Percentiles rank a stretch among this genome's conserved stretches.
phyloP scores from a whole-genome alignment of 352 stramenopile species.

The Phytophthora citricola region DNA sequence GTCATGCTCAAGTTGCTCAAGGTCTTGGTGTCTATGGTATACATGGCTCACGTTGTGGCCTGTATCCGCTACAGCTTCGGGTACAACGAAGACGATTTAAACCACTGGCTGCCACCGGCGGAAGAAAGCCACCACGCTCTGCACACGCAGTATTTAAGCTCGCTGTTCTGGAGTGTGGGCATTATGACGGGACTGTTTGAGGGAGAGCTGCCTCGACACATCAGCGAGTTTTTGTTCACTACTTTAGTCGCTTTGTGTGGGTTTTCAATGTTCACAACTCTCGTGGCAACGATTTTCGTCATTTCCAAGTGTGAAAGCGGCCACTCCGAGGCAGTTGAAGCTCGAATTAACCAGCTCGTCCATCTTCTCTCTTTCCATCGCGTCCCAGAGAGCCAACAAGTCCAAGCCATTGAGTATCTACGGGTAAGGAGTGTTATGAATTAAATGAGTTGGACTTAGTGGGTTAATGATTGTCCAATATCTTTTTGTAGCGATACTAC shows the following conservation, averaged over 20 bases:
- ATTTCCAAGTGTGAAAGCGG: constrained; percentile 83
- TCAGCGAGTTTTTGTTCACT: constrained; percentile 69
- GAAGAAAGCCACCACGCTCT: constrained; percentile 37
- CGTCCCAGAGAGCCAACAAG: constrained; percentile 62
- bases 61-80: constrained; percentile 70
- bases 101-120: constrained; percentile 58
- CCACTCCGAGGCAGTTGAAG: constrained; percentile 60
- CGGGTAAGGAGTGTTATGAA: constrained; percentile 19
- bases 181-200: constrained; percentile 76
- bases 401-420: constrained; percentile 73
- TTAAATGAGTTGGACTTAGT: no score
- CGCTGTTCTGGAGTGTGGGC: constrained; percentile 73
- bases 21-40: constrained; percentile 55
- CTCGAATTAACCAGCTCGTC: constrained; percentile 75
- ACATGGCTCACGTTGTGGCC: constrained; percentile 62
- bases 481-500: constrained; percentile 53
- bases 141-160: constrained; percentile 50
- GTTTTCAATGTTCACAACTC: constrained; percentile 73
- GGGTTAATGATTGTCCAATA: no score
- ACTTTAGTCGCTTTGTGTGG: constrained; percentile 67
- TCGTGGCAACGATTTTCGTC: constrained; percentile 82
- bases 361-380: constrained; percentile 75
- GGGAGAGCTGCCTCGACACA: constrained; percentile 58
- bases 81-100: constrained; percentile 48
- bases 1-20: constrained; percentile 54